A percentile compares a stretch with the other conserved stretches of the same genome.
These are phyloP conservation scores for Leccinum angustisporum DNA, from an alignment of 1,284 basidiomycete genomes.

Conservation along the genomic window DNA sequence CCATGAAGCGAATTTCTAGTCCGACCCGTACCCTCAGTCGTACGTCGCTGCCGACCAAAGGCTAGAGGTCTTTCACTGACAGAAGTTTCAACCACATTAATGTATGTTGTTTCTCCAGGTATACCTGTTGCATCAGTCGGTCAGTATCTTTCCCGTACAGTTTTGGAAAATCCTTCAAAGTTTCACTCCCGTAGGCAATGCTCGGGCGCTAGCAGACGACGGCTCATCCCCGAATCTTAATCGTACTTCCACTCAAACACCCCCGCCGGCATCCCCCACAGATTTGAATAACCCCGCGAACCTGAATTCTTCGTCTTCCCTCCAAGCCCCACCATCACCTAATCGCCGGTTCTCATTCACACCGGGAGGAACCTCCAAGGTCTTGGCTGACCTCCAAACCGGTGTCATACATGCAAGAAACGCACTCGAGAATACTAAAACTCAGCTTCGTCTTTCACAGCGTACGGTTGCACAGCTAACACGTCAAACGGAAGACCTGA, in stretches of 20 bases:
- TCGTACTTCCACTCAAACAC: conserved; percentile 32
- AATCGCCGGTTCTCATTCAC: conserved; percentile 60
- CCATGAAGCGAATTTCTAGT: conserved; percentile 58
- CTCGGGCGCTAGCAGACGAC: conserved; percentile 75
- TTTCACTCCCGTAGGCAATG: conserved; percentile 59
- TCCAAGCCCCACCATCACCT: conserved; percentile 44
- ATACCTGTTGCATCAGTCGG: conserved; percentile 81
- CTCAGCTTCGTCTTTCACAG: conserved; percentile 75
- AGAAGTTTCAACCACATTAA: conserved; percentile 24
- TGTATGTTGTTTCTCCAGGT: conserved; percentile 44
- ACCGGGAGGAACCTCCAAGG: conserved; percentile 78
- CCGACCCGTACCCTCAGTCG: conserved; percentile 77
- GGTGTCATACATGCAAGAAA: conserved; percentile 78
- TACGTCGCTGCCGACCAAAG: conserved; percentile 44
- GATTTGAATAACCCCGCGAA: conserved; percentile 25
- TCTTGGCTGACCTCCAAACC: conserved; percentile 78
- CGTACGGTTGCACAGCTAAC: conserved; percentile 77
- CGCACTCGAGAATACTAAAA: conserved; percentile 80
- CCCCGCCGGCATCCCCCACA: conserved; percentile 28
- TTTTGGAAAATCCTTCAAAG: conserved; percentile 18
- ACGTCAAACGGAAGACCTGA: conserved; percentile 81
- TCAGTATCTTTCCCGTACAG: conserved; percentile 36
- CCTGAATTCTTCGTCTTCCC: conserved; percentile 29
- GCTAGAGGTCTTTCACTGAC: conserved; percentile 32
- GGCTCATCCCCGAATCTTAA: conserved; percentile 41